Evolutionary conservation across 2,329 filamentous ascomycete species (phyloP), one percentile per base, ranked within the genome.

Genomic region (Pseudogymnoascus sp.): DNA sequence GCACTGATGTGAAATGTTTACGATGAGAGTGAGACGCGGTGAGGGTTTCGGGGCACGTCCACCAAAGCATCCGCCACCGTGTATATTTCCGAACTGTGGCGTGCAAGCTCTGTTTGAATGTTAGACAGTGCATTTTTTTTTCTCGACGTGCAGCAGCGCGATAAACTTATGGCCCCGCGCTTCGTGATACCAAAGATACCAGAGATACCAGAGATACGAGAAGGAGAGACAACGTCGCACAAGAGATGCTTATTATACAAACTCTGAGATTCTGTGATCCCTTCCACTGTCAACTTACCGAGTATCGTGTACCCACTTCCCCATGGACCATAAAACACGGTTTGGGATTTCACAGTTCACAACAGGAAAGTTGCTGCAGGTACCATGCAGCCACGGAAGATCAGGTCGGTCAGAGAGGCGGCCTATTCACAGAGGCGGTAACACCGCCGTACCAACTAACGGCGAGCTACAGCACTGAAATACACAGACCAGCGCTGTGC

Each of bases 401-500:
- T 56, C 50, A 33, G 50, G 50, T 56, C 50, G 26, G 50, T 56
- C 50, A 56, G 28, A 6, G 50, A 33, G 50, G 50, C 50, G 26
- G 50, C 50, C 50, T n/a, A 19, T 56, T 56, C 50, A 56, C 50
- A 56, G 50, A 56, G 50, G 16, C 26, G 50, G 50, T 56, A 56
- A 56, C 50, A 56, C 50, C 50, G 50, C 50, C 46, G 50, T 56
- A 56, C 50, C 50, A 56, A 14, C 50, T 56, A 56, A 56, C 50
- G 50, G 50, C 26, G 50, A 56, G 50, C n/a, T 56, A 33, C 50
- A 56, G 28, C 50, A 11, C 28, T 19, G 50, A n/a, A 56, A 56
- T 56, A 56, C 50, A 56, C 28, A 56, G 46, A 56, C 46, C 8
- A 8, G 26, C 46, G 28, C 46, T 56, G 46, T 56, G 46, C 28